Evolutionary conservation across 1,284 basidiomycete genomes (phyloP), one percentile per base, ranked within the genome.

Genomic region (Cryptococcus sp.): DNA sequence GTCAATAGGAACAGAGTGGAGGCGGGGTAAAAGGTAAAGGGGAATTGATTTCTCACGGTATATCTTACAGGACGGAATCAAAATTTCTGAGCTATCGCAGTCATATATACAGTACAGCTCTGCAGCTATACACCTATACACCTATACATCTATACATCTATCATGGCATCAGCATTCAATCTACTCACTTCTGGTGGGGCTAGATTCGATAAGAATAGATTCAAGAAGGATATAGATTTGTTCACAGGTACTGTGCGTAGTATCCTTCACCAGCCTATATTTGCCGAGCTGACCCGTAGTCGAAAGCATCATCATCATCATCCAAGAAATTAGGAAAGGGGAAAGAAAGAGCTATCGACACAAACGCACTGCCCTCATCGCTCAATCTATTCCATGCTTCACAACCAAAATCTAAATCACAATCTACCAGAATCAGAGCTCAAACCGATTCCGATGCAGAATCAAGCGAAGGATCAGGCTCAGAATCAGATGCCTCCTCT

Each of bases 171-270:
- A 1, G 81, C 86, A 21, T 91, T 91, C 68, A 85, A 84, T 61
- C 71, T 89, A 22, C 80, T 91, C 18, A 87, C 87, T 37, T 79
- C 86, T 18, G 87, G 87, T 44, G 86, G 87, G 11, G 80, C 79
- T 11, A 80, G 77, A 52, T 94, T 94, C 63, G 82, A 93, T 80
- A 91, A 87, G 74, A 79, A 79, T 24, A 79, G 83, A 28, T 93
- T 90, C 72, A 78, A 82, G 60, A 73, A 77, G 1, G 88, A 93
- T 68, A 80, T 89, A 18, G 74, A 81, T 24, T 74, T 91, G 3
- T 94, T 96, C 74, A 50, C 50, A 18, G 47, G 28, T n/a, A n/a
- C n/a, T 16, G 51, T 57, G 45, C 34, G 53, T 56, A 7, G 19
- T 11, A 5, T 10, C 11, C 4, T 42, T 24, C 19, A 9, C 11